Evolutionary conservation across 306 rosid species (phyloP).

Genomic region (Acacia melanoxylon): DNA sequence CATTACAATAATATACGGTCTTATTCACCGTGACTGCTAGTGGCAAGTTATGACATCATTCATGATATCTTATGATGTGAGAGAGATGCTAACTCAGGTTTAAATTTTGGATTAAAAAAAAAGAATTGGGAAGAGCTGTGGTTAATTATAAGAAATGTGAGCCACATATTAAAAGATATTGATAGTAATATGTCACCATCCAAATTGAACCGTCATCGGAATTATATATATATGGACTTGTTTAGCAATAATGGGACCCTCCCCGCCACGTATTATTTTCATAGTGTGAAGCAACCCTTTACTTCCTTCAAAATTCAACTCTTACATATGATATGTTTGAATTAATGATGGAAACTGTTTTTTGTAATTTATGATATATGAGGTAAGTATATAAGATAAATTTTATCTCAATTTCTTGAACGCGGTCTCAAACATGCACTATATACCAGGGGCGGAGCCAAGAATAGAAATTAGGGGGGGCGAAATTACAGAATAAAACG

Average conservation of each 20-base stretch:
- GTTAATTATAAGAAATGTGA: background rate
- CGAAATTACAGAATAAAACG: too few species aligned
- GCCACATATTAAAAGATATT: background rate
- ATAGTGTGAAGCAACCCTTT: background rate
- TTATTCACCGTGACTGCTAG: background rate
- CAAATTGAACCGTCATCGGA: background rate
- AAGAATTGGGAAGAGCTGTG: background rate
- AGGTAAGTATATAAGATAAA: too few species aligned
- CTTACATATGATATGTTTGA: too few species aligned
- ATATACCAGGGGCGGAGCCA: too few species aligned
- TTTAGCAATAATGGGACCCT: background rate
- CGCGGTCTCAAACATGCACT: too few species aligned
- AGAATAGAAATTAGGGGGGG: too few species aligned
- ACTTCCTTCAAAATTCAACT: background rate
- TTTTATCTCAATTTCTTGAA: too few species aligned
- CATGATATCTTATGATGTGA: background rate
- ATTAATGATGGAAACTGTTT: too few species aligned
- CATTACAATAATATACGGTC: too few species aligned
- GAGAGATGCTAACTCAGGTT: background rate
- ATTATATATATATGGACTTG: background rate
- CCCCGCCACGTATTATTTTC: background rate
- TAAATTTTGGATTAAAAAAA: background rate
- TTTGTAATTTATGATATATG: too few species aligned
- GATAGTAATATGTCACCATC: background rate
- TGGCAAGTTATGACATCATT: background rate